A percentile compares a stretch with the other conserved stretches of the same genome.
Conservation (phyloP, 805 yeast species). For the Pichia pseudocactophila region DNA sequence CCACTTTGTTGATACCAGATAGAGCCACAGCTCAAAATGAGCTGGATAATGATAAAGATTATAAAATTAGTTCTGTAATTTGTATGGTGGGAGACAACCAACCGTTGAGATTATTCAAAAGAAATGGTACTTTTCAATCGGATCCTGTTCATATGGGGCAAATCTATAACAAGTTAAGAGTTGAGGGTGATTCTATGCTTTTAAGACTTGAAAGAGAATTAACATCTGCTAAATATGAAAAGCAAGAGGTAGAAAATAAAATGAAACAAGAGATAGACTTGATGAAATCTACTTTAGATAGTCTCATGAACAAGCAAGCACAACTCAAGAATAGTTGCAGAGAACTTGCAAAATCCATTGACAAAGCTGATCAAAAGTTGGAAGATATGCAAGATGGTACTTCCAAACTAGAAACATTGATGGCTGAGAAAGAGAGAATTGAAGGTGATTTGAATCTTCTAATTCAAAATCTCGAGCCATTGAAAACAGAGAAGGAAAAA, state of each 20-base stretch:
- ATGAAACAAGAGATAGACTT: slow-evolving; percentile 1
- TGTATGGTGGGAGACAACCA: slow-evolving; percentile 19
- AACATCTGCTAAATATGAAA: slow-evolving; percentile 7
- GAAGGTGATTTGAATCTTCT: slow-evolving; percentile 23
- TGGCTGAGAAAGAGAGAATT: slow-evolving; percentile 27
- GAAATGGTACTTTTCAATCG: slow-evolving; percentile 22
- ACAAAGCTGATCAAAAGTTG: slow-evolving; percentile 31
- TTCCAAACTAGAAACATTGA: slow-evolving; percentile 29
- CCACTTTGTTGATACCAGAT: slow-evolving; percentile 42
- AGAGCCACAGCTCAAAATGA: slow-evolving; percentile 42
- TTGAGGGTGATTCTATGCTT: slow-evolving; percentile 19
- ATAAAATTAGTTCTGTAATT: slow-evolving; percentile 19
- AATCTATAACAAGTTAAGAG: slow-evolving; percentile 13
- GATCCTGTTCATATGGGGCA: slow-evolving; percentile 24
- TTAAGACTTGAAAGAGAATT: slow-evolving; percentile 10
- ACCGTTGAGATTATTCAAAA: slow-evolving; percentile 19
- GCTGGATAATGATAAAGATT: slow-evolving; percentile 26
- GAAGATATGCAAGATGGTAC: slow-evolving; percentile 36
- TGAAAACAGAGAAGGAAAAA: slow-evolving; percentile 14
- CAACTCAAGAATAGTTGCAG: slow-evolving; percentile 2
- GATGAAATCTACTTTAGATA: background rate
- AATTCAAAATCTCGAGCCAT: slow-evolving; percentile 16
- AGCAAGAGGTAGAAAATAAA: slow-evolving; percentile 1
- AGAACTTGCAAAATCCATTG: slow-evolving; percentile 19
- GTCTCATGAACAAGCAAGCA: slow-evolving; percentile 11